Conservation (phyloP, 139 green algal species). For the Coelastrella sp. region DNA sequence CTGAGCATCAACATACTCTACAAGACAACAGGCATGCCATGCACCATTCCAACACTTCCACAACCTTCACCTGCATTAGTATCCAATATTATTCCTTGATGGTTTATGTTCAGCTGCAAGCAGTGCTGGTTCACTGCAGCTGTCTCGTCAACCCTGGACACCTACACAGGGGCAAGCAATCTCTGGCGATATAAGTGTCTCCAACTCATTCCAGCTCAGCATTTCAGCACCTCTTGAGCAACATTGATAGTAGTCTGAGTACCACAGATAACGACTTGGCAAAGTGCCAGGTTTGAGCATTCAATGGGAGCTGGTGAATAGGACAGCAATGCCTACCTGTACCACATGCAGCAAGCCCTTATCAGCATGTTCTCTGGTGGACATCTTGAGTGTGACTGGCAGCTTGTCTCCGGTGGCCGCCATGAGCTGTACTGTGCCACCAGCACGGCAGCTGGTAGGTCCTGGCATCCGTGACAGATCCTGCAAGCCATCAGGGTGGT, state of each 20-base stretch:
- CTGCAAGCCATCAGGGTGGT: neutral
- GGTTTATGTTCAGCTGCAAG: constrained; percentile 35
- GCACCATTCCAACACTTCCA: neutral
- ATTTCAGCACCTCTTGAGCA: too few relatives aligned
- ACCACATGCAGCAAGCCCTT: constrained; percentile 42
- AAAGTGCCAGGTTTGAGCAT: too few relatives aligned
- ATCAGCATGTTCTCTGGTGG: neutral
- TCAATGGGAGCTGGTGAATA: too few relatives aligned
- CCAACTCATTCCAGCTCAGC: too few relatives aligned
- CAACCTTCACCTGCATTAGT: neutral
- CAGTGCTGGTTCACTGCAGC: constrained; percentile 9
- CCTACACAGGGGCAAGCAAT: neutral
- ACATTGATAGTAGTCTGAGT: too few relatives aligned
- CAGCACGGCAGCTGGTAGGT: constrained; percentile 49
- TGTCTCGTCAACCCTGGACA: neutral
- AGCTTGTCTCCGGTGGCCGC: constrained; percentile 32
- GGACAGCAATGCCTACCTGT: constrained; percentile 3
- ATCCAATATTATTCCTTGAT: constrained; percentile 13
- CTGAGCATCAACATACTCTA: too few relatives aligned
- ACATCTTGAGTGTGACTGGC: constrained; percentile 48
- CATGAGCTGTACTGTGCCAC: constrained; percentile 52
- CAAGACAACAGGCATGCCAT: too few relatives aligned
- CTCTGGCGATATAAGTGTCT: too few relatives aligned
- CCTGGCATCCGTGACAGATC: neutral
- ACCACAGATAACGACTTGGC: too few relatives aligned